Conservation (phyloP, 495 filamentous ascomycete species). For the Mytilinidion resinicola region DNA sequence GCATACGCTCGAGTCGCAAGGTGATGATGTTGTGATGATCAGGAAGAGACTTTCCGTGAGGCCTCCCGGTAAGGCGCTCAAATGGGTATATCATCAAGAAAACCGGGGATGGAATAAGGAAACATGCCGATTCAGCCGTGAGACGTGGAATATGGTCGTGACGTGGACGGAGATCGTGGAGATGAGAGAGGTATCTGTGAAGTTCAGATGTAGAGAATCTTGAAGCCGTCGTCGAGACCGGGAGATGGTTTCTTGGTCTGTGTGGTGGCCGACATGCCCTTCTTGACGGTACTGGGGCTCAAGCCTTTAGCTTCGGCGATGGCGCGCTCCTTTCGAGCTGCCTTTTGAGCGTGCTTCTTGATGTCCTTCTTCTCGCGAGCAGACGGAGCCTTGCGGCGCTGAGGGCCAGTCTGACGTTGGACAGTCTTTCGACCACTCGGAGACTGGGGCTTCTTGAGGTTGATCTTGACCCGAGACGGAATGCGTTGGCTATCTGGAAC, state of each 20-base stretch:
- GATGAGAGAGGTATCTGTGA: not conserved
- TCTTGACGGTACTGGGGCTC: not conserved
- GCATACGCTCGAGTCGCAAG: too few relatives aligned
- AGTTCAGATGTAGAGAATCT: conserved; percentile 1
- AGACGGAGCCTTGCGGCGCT: conserved; percentile 24
- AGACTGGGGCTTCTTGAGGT: not conserved
- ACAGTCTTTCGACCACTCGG: conserved; percentile 11
- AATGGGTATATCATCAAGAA: not conserved
- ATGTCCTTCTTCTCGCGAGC: conserved; percentile 35
- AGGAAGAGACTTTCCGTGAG: not conserved
- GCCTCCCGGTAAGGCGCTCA: conserved; percentile 2
- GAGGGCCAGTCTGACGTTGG: conserved; percentile 20
- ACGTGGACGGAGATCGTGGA: not conserved
- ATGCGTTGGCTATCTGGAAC: not conserved
- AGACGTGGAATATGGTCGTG: not conserved
- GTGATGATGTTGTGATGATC: too few relatives aligned
- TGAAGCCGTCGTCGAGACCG: not conserved
- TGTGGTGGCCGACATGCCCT: not conserved
- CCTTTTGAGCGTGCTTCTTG: conserved; percentile 44
- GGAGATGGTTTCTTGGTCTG: not conserved
- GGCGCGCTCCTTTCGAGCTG: conserved; percentile 40
- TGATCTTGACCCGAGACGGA: conserved; percentile 2
- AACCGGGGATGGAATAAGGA: not conserved
- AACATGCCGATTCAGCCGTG: not conserved
- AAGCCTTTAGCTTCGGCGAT: conserved; percentile 18